phyloP scores from a whole-genome alignment of 768 basidiomycete species.

The Thelephora ganbajun region DNA sequence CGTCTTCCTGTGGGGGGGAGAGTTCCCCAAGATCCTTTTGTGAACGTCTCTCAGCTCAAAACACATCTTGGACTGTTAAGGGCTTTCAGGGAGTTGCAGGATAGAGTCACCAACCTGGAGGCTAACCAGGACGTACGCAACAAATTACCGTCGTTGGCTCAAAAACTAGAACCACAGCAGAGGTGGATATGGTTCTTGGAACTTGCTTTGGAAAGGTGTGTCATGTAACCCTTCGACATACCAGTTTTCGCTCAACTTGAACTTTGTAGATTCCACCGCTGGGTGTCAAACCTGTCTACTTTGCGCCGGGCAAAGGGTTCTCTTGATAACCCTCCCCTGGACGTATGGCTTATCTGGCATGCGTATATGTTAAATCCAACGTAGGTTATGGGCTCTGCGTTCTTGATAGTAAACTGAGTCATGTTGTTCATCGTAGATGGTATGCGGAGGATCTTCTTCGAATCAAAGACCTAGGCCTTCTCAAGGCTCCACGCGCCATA shows the following conservation, averaged over 20 bases:
- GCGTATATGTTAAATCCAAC: slow-evolving; percentile 2
- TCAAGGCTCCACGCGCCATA: background rate
- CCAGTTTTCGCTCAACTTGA: background rate
- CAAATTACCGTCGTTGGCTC: background rate
- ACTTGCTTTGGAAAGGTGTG: slow-evolving; percentile 9
- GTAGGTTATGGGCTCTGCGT: background rate
- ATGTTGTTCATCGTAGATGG: slow-evolving; percentile 2
- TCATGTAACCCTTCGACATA: background rate
- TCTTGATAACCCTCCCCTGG: background rate
- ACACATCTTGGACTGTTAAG: slow-evolving; percentile 6
- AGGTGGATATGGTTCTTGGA: slow-evolving; percentile 8
- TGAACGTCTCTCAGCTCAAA: slow-evolving; percentile 6
- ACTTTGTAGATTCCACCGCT: background rate
- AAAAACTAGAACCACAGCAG: background rate
- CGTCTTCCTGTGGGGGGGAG: too few relatives aligned
- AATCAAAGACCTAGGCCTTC: background rate
- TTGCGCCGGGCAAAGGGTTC: background rate
- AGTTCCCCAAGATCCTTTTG: slow-evolving; percentile 1
- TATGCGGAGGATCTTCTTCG: slow-evolving; percentile 8
- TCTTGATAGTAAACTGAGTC: background rate
- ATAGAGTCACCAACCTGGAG: background rate
- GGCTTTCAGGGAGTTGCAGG: slow-evolving; percentile 6
- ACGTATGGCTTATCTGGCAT: slow-evolving; percentile 2
- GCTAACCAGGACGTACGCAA: background rate
- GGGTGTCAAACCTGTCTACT: background rate